A percentile compares a stretch with the other conserved stretches of the same genome.
Evolutionary conservation across 2,329 filamentous ascomycete species (phyloP).

Genomic region (Pseudogymnoascus sp.): DNA sequence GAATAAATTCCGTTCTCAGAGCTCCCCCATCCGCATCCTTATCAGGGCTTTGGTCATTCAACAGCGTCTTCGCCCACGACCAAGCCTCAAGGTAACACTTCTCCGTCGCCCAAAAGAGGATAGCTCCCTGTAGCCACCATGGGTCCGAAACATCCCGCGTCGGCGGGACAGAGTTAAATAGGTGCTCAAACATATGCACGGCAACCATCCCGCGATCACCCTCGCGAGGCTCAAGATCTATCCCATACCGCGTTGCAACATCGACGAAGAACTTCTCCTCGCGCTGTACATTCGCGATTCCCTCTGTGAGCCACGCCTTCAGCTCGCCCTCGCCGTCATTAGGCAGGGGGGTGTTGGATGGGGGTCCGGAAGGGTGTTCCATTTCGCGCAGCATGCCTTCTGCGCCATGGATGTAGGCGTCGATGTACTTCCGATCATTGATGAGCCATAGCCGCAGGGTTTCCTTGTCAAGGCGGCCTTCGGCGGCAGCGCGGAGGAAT

Average conservation of each 20-base stretch:
- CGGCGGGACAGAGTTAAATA: constrained; percentile 45
- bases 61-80: constrained; percentile 37
- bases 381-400: constrained; percentile 52
- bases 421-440: constrained; percentile 64
- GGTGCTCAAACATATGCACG: constrained; percentile 32
- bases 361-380: too few relatives aligned
- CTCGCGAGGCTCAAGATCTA: constrained; percentile 35
- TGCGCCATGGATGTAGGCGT: constrained; percentile 60
- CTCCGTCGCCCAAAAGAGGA: constrained; percentile 73
- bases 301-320: constrained; percentile 54
- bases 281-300: constrained; percentile 56
- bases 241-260: constrained; percentile 50
- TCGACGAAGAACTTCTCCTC: constrained; percentile 62
- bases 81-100: constrained; percentile 54
- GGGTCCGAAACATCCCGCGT: background rate
- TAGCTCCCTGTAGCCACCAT: constrained; percentile 51
- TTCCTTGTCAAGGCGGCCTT: constrained; percentile 48
- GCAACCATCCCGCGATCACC: constrained; percentile 29
- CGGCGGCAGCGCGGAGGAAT: constrained; percentile 58
- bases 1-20: constrained; percentile 55
- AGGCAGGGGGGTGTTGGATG: constrained; percentile 19
- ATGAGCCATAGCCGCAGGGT: constrained; percentile 59
- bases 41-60: constrained; percentile 28
- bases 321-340: constrained; percentile 44
- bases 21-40: constrained; percentile 56